Evolutionary conservation across 768 basidiomycete genomes (phyloP), one percentile per base, ranked within the genome.

Genomic region (Fistulinella prunicolor): DNA sequence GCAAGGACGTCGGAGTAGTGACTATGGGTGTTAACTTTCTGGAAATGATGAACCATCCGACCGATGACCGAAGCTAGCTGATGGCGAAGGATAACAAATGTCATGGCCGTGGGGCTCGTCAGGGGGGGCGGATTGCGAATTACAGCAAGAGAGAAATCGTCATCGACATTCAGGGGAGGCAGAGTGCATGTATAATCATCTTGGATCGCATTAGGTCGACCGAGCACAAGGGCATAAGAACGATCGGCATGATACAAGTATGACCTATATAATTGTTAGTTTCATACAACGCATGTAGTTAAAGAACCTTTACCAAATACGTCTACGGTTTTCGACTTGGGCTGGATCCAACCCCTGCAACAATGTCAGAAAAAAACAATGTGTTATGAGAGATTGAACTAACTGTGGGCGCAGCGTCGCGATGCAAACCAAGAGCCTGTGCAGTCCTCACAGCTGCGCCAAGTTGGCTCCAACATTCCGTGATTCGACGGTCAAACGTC

Each of bases 391-490:
- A 36, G 5, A 34, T 38, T 37, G 22, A n/a, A 55, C 80, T 62
- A 60, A 93, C 90, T 74, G 90, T 83, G 28, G 82, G 83, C 2
- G 84, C 79, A 9, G 88, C 89, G 67, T 97, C 94, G 42, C 94
- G 79, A 69, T 96, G 94, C 29, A 97, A 70, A 9, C 94, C 94
- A 19, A 97, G 80, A 3, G 94, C 94, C 60, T 95, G 93, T 9
- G 93, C 94, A 26, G 94, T 96, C 50, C 93, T 72, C 13, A 97
- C 85, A 40, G 91, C 91, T 6, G 94, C 93, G 29, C 94, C 94
- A 16, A 97, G 74, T 60, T 95, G 92, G 63, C 89, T 92, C 92
- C 94, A 97, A 60, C 93, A 94, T 70, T 96, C 94, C 8, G 93
- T 94, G 49, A 95, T 87, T 39, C 89, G 82, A 40, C 88, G 81